These are phyloP conservation scores for Populus hybrid DNA, from an alignment of 441 rosid genomes.

Conservation along the genomic window DNA sequence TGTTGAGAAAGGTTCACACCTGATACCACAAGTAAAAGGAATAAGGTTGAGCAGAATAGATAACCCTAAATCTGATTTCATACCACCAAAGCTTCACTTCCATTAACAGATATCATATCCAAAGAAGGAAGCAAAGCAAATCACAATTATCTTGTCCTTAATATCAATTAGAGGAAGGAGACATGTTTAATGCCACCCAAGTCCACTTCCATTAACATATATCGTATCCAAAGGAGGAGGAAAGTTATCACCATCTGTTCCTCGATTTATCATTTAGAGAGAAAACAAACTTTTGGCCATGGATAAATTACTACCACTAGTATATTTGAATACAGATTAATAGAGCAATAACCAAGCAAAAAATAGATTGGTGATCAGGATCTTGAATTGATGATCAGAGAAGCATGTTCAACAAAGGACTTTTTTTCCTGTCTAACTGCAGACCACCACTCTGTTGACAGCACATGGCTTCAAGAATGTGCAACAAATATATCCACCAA, in stretches of 20 bases:
- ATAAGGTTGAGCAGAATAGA: constrained; percentile 5
- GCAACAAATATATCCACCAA: neutral
- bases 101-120: neutral
- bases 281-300: neutral
- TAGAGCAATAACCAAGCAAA: neutral
- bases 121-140: too few species aligned
- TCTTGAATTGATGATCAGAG: neutral
- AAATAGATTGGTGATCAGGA: neutral
- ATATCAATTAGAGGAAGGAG: neutral
- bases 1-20: constrained; percentile 99
- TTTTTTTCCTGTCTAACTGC: neutral
- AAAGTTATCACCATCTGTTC: neutral
- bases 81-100: neutral
- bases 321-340: neutral
- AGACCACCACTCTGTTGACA: neutral
- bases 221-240: neutral
- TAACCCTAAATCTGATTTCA: constrained; percentile 1
- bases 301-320: neutral
- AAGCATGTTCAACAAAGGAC: neutral
- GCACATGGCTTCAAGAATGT: neutral
- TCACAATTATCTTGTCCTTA: neutral
- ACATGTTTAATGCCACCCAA: neutral
- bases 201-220: neutral
- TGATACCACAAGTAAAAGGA: constrained; percentile 28
- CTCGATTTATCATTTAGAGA: neutral